phyloP scores from a whole-genome alignment of 2,329 filamentous ascomycete genomes.

The Neopestalotiopsis clavispora region DNA sequence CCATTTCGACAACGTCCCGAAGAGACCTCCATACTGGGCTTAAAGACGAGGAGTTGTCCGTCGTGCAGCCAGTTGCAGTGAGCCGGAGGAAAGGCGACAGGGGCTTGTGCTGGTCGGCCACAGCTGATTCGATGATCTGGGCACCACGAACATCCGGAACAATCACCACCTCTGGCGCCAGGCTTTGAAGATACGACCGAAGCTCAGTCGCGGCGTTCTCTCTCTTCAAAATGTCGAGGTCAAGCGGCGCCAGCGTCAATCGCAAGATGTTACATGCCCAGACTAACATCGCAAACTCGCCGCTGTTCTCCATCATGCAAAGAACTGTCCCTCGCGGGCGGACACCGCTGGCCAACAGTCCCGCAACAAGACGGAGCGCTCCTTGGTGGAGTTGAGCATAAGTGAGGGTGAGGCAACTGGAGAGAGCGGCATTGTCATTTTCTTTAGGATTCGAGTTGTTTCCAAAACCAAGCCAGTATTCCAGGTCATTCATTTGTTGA shows the following conservation, averaged over 20 bases:
- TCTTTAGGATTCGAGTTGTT: not conserved
- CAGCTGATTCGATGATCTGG: conserved; percentile 9
- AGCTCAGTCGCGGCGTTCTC: conserved; percentile 12
- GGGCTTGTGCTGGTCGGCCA: conserved; percentile 9
- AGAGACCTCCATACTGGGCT: not conserved
- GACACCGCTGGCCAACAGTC: not conserved
- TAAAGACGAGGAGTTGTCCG: not conserved
- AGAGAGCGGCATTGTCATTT: not conserved
- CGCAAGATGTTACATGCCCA: conserved; percentile 22
- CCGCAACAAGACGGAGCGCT: not conserved
- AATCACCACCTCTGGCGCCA: conserved; percentile 19
- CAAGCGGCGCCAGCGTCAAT: conserved; percentile 16
- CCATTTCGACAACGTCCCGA: not conserved
- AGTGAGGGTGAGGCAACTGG: not conserved
- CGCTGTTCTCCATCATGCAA: conserved; percentile 3
- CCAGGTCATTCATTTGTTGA: not conserved
- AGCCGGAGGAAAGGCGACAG: conserved; percentile 9
- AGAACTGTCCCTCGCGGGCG: conserved; percentile 14
- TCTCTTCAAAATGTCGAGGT: conserved; percentile 16
- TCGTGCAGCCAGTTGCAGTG: not conserved
- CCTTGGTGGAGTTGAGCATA: not conserved
- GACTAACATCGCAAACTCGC: conserved; percentile 20
- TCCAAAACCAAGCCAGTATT: not conserved
- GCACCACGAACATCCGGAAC: conserved; percentile 6
- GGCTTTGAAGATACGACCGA: conserved; percentile 5